These are phyloP conservation scores for Aplosporella prunicola DNA, from an alignment of 2,329 filamentous ascomycete genomes.

Conservation along the genomic window DNA sequence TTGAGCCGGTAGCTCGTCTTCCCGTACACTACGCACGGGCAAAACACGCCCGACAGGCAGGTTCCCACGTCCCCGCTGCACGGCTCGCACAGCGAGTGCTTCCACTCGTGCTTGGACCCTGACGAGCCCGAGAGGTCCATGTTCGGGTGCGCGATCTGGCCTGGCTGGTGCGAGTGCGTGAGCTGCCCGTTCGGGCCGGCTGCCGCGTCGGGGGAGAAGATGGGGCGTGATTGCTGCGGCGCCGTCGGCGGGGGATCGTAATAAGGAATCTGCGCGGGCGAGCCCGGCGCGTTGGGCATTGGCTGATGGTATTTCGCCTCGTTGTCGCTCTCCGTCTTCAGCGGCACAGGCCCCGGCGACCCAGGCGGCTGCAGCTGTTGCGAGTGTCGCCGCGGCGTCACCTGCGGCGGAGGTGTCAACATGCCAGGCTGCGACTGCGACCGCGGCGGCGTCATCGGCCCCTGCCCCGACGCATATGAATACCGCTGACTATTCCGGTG, in stretches of 20 bases:
- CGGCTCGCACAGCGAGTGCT: conserved; percentile 23
- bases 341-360: conserved; percentile 15
- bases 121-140: conserved; percentile 23
- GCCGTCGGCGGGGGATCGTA: background rate
- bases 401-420: conserved; percentile 16
- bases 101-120: conserved; percentile 19
- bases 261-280: background rate
- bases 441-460: background rate
- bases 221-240: conserved; percentile 1
- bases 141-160: conserved; percentile 33
- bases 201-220: conserved; percentile 28
- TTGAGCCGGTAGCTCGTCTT: conserved; percentile 35
- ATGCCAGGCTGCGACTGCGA: conserved; percentile 8
- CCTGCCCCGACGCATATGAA: background rate
- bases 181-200: conserved; percentile 31
- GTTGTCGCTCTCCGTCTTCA: conserved; percentile 17
- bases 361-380: conserved; percentile 19
- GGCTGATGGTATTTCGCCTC: conserved; percentile 15
- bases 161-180: conserved; percentile 27
- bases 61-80: conserved; percentile 27
- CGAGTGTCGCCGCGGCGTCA: conserved; percentile 19
- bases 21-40: conserved; percentile 36
- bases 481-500: too few relatives aligned
- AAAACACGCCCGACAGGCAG: conserved; percentile 31
- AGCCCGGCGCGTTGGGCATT: conserved; percentile 13